Evolutionary conservation across 257 asterid genomes (phyloP).

Genomic region (Solanum paucissectum): DNA sequence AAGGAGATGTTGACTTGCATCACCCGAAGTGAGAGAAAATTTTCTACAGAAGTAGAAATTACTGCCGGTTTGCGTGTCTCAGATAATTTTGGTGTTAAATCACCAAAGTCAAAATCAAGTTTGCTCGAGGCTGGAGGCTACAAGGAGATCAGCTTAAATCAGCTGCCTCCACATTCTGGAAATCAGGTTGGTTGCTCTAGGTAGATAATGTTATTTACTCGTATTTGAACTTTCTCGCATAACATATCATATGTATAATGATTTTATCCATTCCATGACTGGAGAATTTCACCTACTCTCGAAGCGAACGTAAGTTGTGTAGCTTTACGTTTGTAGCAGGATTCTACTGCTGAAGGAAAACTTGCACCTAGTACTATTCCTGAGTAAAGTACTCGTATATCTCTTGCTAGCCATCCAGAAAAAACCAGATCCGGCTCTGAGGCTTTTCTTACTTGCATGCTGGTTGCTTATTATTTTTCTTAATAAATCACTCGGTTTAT

Average conservation of each 20-base stretch:
- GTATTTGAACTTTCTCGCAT: neutral
- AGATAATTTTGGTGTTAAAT: slow-evolving; percentile 6
- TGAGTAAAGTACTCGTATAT: neutral
- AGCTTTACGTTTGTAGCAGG: neutral
- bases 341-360: neutral
- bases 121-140: slow-evolving; percentile 1
- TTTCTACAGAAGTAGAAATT: slow-evolving; percentile 11
- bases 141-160: slow-evolving; percentile 3
- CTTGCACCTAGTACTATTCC: neutral
- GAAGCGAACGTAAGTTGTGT: neutral
- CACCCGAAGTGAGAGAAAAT: slow-evolving; percentile 4
- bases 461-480: neutral
- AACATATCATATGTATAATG: neutral
- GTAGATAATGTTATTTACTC: neutral
- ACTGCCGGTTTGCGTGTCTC: neutral
- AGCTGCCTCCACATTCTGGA: neutral
- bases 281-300: neutral
- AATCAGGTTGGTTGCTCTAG: slow-evolving; percentile 12
- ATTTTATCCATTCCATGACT: neutral
- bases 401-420: neutral
- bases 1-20: slow-evolving; percentile 6
- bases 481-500: neutral
- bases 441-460: neutral
- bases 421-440: neutral
- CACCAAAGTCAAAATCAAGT: neutral